Percentiles rank a stretch among this genome's conserved stretches.
phyloP scores from a whole-genome alignment of 176 grass and related monocot genomes.

The Puccinellia tenuiflora region DNA sequence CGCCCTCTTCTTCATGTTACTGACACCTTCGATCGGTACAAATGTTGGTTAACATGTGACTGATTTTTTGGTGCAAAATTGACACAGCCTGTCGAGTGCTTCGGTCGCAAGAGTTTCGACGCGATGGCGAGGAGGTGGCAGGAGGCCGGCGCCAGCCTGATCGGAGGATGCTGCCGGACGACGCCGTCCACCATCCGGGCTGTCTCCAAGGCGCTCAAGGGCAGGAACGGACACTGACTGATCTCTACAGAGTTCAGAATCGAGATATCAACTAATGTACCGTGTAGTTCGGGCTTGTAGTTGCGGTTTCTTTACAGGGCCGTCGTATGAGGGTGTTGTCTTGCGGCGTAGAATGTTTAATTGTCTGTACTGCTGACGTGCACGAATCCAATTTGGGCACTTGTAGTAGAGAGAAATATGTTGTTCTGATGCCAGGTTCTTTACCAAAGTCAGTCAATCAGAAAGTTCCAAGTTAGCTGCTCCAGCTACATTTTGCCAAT shows the following conservation, averaged over 20 bases:
- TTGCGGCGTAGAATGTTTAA: background rate
- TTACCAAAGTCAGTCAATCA: background rate
- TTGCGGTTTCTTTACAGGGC: background rate
- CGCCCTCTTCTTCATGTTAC: background rate
- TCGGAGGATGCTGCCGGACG: slow-evolving; percentile 76
- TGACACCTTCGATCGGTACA: background rate
- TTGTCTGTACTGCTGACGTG: background rate
- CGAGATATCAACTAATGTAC: background rate
- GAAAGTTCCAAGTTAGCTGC: background rate
- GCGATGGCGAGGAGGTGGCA: slow-evolving; percentile 46
- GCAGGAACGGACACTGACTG: background rate
- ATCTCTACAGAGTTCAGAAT: background rate
- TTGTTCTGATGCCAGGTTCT: background rate
- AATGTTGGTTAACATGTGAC: background rate
- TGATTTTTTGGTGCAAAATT: background rate
- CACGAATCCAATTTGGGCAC: background rate
- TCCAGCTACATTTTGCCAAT: background rate
- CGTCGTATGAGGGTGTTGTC: background rate
- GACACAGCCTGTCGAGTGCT: slow-evolving; percentile 44
- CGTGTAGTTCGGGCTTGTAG: background rate
- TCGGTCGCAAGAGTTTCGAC: slow-evolving; percentile 56
- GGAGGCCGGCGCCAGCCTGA: slow-evolving; percentile 59
- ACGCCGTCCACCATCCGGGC: slow-evolving; percentile 59
- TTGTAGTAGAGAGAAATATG: background rate
- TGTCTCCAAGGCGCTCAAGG: slow-evolving; percentile 54